Percentiles rank a stretch among this genome's conserved stretches.
These are phyloP conservation scores for Spraguea lophii DNA, from an alignment of 371 early-diverging fungal genomes.

Conservation along the genomic window DNA sequence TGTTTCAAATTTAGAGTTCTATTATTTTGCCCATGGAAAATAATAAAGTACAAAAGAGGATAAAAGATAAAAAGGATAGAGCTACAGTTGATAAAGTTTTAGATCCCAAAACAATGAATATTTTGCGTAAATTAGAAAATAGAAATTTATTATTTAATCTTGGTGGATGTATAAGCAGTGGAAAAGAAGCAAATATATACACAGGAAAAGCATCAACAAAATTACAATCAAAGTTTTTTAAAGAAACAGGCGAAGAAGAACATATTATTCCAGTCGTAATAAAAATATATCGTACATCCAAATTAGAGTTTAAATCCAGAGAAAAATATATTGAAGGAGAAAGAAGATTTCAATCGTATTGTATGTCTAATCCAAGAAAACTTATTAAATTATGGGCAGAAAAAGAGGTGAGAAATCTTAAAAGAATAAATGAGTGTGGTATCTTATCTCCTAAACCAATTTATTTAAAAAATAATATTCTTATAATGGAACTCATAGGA, in stretches of 20 bases:
- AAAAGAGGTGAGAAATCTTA: conserved; percentile 94
- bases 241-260: conserved; percentile 41
- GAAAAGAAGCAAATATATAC: conserved; percentile 59
- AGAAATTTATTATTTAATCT: conserved; percentile 66
- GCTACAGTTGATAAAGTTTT: conserved; percentile 89
- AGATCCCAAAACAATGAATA: conserved; percentile 82
- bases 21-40: too few relatives aligned
- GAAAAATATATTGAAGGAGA: conserved; percentile 91
- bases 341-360: conserved; percentile 78
- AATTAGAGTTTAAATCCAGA: conserved; percentile 86
- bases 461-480: conserved; percentile 71
- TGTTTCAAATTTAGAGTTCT: too few relatives aligned
- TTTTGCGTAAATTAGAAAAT: conserved; percentile 77
- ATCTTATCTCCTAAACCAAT: conserved; percentile 82
- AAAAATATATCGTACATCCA: conserved; percentile 95
- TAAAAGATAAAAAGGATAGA: conserved; percentile 69
- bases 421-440: conserved; percentile 63
- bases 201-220: conserved; percentile 14
- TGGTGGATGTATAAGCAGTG: conserved; percentile 85
- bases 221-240: conserved; percentile 34
- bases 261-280: conserved; percentile 64
- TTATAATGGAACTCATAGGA: conserved; percentile 85
- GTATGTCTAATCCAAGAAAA: conserved; percentile 81
- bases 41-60: conserved; percentile 24
- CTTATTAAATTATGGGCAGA: conserved; percentile 99